Evolutionary conservation across 2,329 filamentous ascomycete genomes (phyloP).

Genomic region (Neobulgaria alba): DNA sequence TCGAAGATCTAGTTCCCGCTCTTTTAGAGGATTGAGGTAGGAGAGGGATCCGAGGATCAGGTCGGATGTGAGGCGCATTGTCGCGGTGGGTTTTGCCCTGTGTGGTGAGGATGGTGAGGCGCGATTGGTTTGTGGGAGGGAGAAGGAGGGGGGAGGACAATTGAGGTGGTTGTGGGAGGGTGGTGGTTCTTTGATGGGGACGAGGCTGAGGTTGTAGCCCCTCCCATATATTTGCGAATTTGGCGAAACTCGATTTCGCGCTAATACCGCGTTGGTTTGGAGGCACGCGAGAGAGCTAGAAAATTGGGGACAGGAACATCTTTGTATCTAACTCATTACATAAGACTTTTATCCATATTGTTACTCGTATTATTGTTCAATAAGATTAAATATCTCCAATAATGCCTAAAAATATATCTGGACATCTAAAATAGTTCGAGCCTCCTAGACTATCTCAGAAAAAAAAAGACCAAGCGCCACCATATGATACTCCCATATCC

Average conservation of each 20-base stretch:
- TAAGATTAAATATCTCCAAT: neutral
- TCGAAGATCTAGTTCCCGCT: slow-evolving; percentile 98
- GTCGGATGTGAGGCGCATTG: slow-evolving; percentile 91
- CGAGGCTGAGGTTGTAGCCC: slow-evolving; percentile 10
- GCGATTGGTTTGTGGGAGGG: neutral
- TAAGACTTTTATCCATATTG: neutral
- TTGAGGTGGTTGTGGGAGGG: slow-evolving; percentile 1
- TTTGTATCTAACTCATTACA: neutral
- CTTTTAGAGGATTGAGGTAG: slow-evolving; percentile 97
- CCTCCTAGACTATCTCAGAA: neutral
- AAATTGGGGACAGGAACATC: neutral
- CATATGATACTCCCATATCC: slow-evolving; percentile 3
- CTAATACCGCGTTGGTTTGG: slow-evolving; percentile 11
- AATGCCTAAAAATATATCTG: neutral
- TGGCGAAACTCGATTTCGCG: slow-evolving; percentile 3
- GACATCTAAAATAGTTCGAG: no score
- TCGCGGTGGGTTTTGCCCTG: slow-evolving; percentile 16
- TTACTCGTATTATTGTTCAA: neutral
- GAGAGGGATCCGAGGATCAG: slow-evolving; percentile 91
- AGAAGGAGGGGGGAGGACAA: neutral
- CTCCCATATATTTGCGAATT: slow-evolving; percentile 9
- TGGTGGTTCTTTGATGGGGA: neutral
- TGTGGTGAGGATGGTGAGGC: slow-evolving; percentile 5
- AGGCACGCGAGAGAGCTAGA: slow-evolving; percentile 1
- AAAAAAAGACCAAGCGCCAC: slow-evolving; percentile 3